A percentile compares a stretch with the other conserved stretches of the same genome.
Conservation (phyloP, 805 yeast genomes). For the Saccharomycopsis javanensis region DNA sequence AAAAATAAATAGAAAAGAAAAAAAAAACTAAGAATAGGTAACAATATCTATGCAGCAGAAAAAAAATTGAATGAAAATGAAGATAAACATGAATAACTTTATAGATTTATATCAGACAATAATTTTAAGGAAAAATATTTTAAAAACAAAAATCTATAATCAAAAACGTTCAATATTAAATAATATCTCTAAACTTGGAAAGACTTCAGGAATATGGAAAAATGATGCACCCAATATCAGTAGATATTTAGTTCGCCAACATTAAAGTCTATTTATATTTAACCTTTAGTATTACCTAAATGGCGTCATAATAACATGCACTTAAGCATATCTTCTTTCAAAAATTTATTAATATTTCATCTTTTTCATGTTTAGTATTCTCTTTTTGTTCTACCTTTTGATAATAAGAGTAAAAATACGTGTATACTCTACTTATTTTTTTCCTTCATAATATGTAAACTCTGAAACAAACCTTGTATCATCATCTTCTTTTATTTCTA, state of each 20-base stretch:
- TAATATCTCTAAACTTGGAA: not conserved
- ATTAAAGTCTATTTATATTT: too few relatives aligned
- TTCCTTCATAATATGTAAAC: not conserved
- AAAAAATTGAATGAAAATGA: not conserved
- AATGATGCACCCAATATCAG: not conserved
- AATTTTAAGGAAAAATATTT: not conserved
- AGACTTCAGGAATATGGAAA: not conserved
- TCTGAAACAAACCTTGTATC: not conserved
- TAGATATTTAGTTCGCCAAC: too few relatives aligned
- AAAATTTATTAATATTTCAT: not conserved
- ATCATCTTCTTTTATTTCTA: not conserved
- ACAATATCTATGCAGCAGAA: not conserved
- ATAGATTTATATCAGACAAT: not conserved
- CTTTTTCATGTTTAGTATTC: not conserved
- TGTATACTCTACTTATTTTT: not conserved
- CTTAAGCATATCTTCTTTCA: not conserved
- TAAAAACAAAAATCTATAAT: slow-evolving; percentile 1
- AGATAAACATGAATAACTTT: not conserved
- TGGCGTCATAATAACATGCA: not conserved
- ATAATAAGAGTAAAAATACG: not conserved
- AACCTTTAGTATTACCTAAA: not conserved
- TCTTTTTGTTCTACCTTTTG: not conserved
- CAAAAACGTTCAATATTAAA: not conserved
- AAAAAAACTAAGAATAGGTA: not conserved
- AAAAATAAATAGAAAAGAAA: not conserved